These are phyloP conservation scores for Nemania abortiva DNA, from an alignment of 2,329 filamentous ascomycete species.

Conservation along the genomic window DNA sequence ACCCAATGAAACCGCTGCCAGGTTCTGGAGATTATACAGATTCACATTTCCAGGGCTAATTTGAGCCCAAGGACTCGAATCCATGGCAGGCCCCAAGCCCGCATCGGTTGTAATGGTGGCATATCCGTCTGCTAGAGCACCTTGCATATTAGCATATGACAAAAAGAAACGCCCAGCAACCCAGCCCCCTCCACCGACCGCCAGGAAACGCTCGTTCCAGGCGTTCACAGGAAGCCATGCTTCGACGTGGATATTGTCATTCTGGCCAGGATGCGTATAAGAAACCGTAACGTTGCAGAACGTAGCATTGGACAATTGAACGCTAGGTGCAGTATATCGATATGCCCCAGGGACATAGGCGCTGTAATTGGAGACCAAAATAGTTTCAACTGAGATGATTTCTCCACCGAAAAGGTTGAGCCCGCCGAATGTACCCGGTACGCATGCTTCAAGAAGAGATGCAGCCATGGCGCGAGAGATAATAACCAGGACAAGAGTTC, in stretches of 20 bases:
- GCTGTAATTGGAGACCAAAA: slow-evolving; percentile 39
- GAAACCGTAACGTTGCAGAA: slow-evolving; percentile 59
- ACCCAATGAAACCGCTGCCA: slow-evolving; percentile 46
- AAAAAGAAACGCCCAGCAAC: slow-evolving; percentile 44
- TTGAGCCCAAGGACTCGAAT: slow-evolving; percentile 37
- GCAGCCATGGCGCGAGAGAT: slow-evolving; percentile 4
- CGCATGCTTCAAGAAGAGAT: slow-evolving; percentile 5
- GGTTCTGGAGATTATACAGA: slow-evolving; percentile 45
- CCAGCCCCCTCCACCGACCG: slow-evolving; percentile 55
- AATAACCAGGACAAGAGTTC: background rate
- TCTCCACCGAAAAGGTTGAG: slow-evolving; percentile 16
- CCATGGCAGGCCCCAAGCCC: slow-evolving; percentile 38
- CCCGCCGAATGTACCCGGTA: slow-evolving; percentile 3
- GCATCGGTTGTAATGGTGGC: slow-evolving; percentile 48
- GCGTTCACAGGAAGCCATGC: slow-evolving; percentile 52
- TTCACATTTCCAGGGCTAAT: slow-evolving; percentile 46
- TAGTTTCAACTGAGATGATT: slow-evolving; percentile 5
- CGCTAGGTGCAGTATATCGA: slow-evolving; percentile 29
- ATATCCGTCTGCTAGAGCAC: slow-evolving; percentile 44
- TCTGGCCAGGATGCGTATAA: slow-evolving; percentile 57
- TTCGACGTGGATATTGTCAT: slow-evolving; percentile 54
- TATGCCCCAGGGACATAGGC: slow-evolving; percentile 23
- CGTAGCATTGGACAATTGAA: slow-evolving; percentile 27
- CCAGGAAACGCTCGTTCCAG: slow-evolving; percentile 56
- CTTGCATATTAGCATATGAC: slow-evolving; percentile 39